Base-by-base conservation (phyloP, 176 grass and related monocot species). In the Oryza coarctata region DNA sequence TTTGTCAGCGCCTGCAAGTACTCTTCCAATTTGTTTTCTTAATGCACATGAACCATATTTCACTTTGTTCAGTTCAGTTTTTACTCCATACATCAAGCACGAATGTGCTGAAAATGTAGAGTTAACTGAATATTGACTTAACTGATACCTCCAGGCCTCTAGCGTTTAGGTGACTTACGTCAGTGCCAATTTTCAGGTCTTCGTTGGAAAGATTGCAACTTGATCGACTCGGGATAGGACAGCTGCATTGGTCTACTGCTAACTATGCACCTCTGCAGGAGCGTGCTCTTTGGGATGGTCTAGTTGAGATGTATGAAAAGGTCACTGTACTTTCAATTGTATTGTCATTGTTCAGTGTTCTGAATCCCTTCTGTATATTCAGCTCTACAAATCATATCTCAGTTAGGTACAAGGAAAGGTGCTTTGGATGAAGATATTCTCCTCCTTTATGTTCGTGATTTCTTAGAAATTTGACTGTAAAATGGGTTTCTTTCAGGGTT, bases 1-100 rank as follows among this genome's bases (percentile, higher is more conserved):
- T 98, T 98, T 93, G 95, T 98, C 78, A 82, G 85, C 75, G 95
- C 95, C 87, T 98, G 95, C 92, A 95, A 91, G 92, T 95, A 98
- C 82, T 89, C 75, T 83, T 75, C 80, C 88, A 58, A 85, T 85
- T 91, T 88, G 73, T 75, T 80, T 84, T 36, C 57, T 82, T 94
- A 78, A 87, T 88, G 86, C 76, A 85, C 31, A 93, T 75, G 31
- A 31, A 17, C 49, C 38, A 68, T 40, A 69, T 85, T 70, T 67
- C 65, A 47, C 49, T 80, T 63, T 65, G 39, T 69, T 69, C 55
- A 60, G 5, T 45, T 36, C 33, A 84, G 31, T 38, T 63, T 34
- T 63, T 71, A 10, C 31, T 70, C 41, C 28, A 34, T 65, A 30
- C 17, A 27, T 12, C n/a, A 41, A 38, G 7, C n/a, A 39, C 7